Evolutionary conservation across 169 alveolate species (phyloP).

Genomic region (Plasmodium vivax): DNA sequence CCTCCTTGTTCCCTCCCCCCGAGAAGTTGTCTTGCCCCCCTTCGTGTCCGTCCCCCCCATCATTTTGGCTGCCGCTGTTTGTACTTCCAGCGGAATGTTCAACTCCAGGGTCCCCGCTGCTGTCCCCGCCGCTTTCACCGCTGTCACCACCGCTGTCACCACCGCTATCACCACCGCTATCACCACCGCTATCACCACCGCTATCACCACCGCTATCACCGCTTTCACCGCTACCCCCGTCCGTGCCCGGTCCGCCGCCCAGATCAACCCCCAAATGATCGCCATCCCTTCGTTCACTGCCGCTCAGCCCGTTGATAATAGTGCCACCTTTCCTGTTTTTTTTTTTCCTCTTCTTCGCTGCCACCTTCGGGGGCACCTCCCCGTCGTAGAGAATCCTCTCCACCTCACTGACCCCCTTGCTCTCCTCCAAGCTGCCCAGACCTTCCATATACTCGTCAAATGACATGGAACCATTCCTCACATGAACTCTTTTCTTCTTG

Average conservation of each 20-base stretch:
- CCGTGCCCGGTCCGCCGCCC: neutral
- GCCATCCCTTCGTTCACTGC: neutral
- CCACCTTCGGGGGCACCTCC: neutral
- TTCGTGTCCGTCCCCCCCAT: neutral
- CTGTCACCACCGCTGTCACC: neutral
- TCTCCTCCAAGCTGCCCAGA: slow-evolving; percentile 25
- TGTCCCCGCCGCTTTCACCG: no score
- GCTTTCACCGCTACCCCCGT: neutral
- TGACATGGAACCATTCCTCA: slow-evolving; percentile 28
- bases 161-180: neutral
- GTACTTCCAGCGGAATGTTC: neutral
- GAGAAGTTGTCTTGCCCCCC: neutral
- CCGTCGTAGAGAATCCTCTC: slow-evolving; percentile 34
- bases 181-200: neutral
- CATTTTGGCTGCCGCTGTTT: neutral
- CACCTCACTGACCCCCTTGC: slow-evolving; percentile 7
- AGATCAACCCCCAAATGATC: neutral
- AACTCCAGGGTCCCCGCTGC: neutral
- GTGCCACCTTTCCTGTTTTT: neutral
- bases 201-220: no score
- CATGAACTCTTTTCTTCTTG: slow-evolving; percentile 37
- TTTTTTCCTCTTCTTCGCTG: neutral
- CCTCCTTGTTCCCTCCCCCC: neutral
- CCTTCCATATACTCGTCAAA: slow-evolving; percentile 39
- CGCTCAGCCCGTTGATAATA: neutral